Conservation (phyloP, 2,329 filamentous ascomycete genomes). For the Sporothrix luriei region DNA sequence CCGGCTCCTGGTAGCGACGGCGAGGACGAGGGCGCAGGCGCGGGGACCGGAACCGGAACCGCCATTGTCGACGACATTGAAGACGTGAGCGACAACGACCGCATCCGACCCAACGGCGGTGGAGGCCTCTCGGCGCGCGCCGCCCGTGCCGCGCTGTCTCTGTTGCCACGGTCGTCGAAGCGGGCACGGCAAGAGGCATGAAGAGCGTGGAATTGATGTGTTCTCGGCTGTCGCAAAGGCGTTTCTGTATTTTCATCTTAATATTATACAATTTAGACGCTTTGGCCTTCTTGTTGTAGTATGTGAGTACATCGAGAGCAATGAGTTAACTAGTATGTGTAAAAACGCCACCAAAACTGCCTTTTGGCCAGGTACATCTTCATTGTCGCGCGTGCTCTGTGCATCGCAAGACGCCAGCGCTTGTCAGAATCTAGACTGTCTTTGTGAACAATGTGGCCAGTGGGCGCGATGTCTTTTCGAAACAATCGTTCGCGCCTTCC, state of each 20-base stretch:
- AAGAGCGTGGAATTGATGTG: neutral
- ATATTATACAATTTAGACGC: neutral
- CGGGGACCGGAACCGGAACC: no score
- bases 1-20: neutral
- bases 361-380: neutral
- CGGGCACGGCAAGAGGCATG: constrained; percentile 10
- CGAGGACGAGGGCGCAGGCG: neutral
- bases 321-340: neutral
- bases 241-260: constrained; percentile 5
- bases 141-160: constrained; percentile 9
- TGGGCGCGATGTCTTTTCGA: neutral
- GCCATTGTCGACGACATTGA: constrained; percentile 32
- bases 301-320: neutral
- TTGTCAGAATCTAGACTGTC: neutral
- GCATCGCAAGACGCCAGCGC: no score
- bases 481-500: neutral
- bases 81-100: constrained; percentile 28
- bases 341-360: neutral
- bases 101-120: neutral
- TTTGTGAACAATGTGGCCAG: neutral
- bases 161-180: constrained; percentile 25
- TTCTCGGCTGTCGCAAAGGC: neutral
- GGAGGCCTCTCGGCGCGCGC: neutral
- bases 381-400: neutral
- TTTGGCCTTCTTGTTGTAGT: neutral